These are phyloP conservation scores for Voacanga thouarsii DNA, from an alignment of 257 asterid species.

Conservation along the genomic window DNA sequence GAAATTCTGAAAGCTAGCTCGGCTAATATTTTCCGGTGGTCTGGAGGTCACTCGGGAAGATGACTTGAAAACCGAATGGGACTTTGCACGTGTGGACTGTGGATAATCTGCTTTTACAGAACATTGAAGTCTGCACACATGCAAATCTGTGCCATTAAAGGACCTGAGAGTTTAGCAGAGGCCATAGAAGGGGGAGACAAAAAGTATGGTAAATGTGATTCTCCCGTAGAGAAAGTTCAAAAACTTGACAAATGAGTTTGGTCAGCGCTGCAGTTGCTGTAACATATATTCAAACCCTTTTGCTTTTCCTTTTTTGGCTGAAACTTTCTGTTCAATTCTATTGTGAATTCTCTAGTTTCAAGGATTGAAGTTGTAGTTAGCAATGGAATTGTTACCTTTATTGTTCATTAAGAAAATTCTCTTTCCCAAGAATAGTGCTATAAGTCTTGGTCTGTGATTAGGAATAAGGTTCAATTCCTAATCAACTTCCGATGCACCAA, in stretches of 20 bases:
- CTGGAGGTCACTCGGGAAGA: background rate
- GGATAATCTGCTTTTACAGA: background rate
- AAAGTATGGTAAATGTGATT: conserved; percentile 17
- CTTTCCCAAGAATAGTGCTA: background rate
- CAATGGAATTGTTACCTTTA: background rate
- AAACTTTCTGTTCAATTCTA: background rate
- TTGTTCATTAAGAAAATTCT: background rate
- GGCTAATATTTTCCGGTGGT: background rate
- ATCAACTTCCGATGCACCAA: too few relatives aligned
- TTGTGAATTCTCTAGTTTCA: background rate
- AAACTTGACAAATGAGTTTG: conserved; percentile 7
- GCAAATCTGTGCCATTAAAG: conserved; percentile 22
- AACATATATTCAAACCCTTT: background rate
- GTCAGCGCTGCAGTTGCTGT: conserved; percentile 3
- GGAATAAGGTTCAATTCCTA: too few relatives aligned
- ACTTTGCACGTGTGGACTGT: background rate
- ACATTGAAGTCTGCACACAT: conserved; percentile 16
- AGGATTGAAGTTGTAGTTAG: background rate
- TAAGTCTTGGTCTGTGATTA: background rate
- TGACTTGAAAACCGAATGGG: background rate
- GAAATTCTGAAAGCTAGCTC: background rate
- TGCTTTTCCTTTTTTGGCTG: background rate
- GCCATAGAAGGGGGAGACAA: conserved; percentile 15
- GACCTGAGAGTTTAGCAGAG: conserved; percentile 5
- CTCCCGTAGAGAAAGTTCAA: background rate